phyloP scores from a whole-genome alignment of 2,329 filamentous ascomycete species.

The Trichoderma gracile region DNA sequence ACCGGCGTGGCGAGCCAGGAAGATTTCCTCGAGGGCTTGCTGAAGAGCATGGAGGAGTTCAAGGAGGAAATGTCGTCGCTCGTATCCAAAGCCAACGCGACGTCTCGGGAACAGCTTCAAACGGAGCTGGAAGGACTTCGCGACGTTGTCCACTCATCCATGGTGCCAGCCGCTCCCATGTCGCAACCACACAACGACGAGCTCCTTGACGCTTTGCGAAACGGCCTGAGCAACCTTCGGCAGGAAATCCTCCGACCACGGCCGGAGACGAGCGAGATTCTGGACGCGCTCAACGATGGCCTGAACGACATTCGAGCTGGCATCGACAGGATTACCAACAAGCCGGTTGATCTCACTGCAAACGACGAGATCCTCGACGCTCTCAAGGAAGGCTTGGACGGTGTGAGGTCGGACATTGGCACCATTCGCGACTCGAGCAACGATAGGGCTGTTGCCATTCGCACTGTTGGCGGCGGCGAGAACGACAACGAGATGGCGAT shows the following conservation, averaged over 20 bases:
- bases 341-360: constrained; percentile 77
- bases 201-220: constrained; percentile 68
- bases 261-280: constrained; percentile 78
- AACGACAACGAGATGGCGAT: constrained; percentile 32
- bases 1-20: constrained; percentile 70
- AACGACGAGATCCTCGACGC: constrained; percentile 90
- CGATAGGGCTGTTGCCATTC: constrained; percentile 56
- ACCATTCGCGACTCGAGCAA: constrained; percentile 63
- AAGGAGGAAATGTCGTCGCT: constrained; percentile 58
- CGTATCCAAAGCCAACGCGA: constrained; percentile 39
- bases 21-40: constrained; percentile 71
- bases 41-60: constrained; percentile 65
- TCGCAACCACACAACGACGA: constrained; percentile 56
- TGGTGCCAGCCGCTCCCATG: constrained; percentile 58
- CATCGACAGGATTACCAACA: constrained; percentile 75
- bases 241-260: constrained; percentile 69
- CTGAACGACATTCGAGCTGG: constrained; percentile 74
- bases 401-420: constrained; percentile 76
- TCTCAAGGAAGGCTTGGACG: constrained; percentile 76
- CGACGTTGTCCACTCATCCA: constrained; percentile 70
- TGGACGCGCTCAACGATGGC: constrained; percentile 88
- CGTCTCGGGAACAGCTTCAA: constrained; percentile 66
- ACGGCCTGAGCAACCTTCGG: constrained; percentile 72
- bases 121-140: constrained; percentile 81
- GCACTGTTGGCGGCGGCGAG: constrained; percentile 34